Conservation (phyloP, 208 protist species). For the Trypanosoma congolense region DNA sequence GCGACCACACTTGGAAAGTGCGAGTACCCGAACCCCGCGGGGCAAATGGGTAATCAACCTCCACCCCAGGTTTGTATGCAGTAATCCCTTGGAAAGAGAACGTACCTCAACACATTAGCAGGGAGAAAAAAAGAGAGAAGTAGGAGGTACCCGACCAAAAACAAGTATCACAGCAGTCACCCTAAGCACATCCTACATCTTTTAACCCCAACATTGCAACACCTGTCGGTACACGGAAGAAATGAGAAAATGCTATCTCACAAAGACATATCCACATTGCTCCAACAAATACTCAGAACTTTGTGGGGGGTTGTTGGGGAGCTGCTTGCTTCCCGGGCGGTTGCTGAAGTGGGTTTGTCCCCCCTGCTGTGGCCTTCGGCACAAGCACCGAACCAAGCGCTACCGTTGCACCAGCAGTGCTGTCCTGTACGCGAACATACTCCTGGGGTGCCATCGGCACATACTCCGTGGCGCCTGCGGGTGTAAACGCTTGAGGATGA, state of each 20-base stretch:
- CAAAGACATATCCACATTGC: neutral
- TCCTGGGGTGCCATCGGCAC: constrained; percentile 44
- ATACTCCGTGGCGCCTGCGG: constrained; percentile 13
- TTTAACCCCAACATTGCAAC: too few species aligned
- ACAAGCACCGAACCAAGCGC: constrained; percentile 65
- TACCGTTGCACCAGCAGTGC: constrained; percentile 42
- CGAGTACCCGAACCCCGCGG: too few species aligned
- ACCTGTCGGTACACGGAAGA: too few species aligned
- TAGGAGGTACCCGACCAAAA: neutral
- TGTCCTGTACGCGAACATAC: constrained; percentile 80
- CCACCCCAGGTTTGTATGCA: too few species aligned
- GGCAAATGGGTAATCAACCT: too few species aligned
- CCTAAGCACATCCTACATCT: too few species aligned
- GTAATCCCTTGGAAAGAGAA: too few species aligned
- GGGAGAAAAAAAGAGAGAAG: neutral
- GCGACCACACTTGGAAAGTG: too few species aligned
- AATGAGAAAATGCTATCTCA: neutral
- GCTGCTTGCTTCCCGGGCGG: constrained; percentile 3
- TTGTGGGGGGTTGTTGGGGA: constrained; percentile 10
- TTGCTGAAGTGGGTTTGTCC: constrained; percentile 4
- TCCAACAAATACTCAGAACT: constrained; percentile 10
- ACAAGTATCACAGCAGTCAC: too few species aligned
- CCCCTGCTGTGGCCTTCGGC: constrained; percentile 26
- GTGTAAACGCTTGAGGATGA: constrained; percentile 58
- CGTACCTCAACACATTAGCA: too few species aligned